These are phyloP conservation scores for Colletotrichum tamarilloi DNA, from an alignment of 2,329 filamentous ascomycete genomes.

Conservation along the genomic window DNA sequence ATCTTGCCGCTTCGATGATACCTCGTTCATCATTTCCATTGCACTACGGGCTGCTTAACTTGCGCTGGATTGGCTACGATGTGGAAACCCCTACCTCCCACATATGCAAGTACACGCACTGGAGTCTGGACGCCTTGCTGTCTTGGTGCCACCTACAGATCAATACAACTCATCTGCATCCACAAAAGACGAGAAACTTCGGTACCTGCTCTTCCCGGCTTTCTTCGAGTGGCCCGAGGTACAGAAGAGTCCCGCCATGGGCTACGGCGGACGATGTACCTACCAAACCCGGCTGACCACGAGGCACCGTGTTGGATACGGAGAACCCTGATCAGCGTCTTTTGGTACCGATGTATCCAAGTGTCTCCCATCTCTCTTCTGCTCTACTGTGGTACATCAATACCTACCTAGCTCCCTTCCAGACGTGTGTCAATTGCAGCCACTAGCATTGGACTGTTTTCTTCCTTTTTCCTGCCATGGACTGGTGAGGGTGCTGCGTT, in stretches of 20 bases:
- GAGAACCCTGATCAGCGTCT: conserved; percentile 34
- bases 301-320: conserved; percentile 14
- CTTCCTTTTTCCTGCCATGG: not conserved
- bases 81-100: not conserved
- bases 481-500: not conserved
- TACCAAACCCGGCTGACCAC: conserved; percentile 15
- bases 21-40: not conserved
- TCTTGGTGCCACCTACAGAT: not conserved
- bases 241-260: conserved; percentile 1
- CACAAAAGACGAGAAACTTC: not conserved
- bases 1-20: conserved; percentile 22
- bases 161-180: not conserved
- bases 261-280: conserved; percentile 13
- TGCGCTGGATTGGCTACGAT: not conserved
- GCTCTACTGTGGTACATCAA: not conserved
- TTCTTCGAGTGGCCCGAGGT: conserved; percentile 14
- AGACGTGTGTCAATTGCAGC: conserved; percentile 7
- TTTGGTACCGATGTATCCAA: conserved; percentile 6
- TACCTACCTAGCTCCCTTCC: not conserved
- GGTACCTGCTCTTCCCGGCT: conserved; percentile 8
- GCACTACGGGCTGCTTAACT: not conserved
- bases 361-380: not conserved
- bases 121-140: not conserved
- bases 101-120: not conserved
- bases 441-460: conserved; percentile 7